Conservation (phyloP, 441 rosid genomes). For the Jatropha multifida region DNA sequence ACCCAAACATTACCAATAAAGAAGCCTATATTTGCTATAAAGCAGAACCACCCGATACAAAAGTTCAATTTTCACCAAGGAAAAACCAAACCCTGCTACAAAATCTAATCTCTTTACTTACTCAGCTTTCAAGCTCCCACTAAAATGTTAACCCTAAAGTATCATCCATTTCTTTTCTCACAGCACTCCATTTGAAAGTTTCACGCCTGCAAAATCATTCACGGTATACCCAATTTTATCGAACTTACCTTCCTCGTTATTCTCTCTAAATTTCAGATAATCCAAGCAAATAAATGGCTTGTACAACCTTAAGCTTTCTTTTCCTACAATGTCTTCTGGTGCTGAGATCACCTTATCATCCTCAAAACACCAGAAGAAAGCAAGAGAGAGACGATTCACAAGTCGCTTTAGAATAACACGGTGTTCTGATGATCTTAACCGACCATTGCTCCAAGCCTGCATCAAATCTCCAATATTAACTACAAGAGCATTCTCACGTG, state of each 20-base stretch:
- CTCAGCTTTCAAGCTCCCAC: background rate
- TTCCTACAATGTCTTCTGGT: constrained; percentile 56
- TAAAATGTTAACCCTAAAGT: too few species aligned
- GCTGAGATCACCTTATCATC: constrained; percentile 61
- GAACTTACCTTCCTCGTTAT: constrained; percentile 62
- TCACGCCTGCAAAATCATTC: constrained; percentile 58
- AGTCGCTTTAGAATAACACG: constrained; percentile 50
- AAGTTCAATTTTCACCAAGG: background rate
- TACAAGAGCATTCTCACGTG: constrained; percentile 47
- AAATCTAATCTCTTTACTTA: background rate
- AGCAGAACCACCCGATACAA: background rate
- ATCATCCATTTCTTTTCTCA: too few species aligned
- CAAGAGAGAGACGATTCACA: constrained; percentile 50
- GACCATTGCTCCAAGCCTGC: constrained; percentile 81
- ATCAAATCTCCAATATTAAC: constrained; percentile 73
- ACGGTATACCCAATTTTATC: constrained; percentile 65
- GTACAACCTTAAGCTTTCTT: constrained; percentile 44
- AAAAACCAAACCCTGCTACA: background rate
- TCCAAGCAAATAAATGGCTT: constrained; percentile 53
- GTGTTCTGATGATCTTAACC: constrained; percentile 70
- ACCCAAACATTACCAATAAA: too few species aligned
- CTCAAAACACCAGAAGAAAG: constrained; percentile 69
- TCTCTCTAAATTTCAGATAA: constrained; percentile 61
- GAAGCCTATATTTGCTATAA: too few species aligned
- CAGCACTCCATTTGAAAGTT: constrained; percentile 15